Evolutionary conservation across 768 basidiomycete genomes (phyloP), one percentile per base, ranked within the genome.

Genomic region (Suillus subluteus): DNA sequence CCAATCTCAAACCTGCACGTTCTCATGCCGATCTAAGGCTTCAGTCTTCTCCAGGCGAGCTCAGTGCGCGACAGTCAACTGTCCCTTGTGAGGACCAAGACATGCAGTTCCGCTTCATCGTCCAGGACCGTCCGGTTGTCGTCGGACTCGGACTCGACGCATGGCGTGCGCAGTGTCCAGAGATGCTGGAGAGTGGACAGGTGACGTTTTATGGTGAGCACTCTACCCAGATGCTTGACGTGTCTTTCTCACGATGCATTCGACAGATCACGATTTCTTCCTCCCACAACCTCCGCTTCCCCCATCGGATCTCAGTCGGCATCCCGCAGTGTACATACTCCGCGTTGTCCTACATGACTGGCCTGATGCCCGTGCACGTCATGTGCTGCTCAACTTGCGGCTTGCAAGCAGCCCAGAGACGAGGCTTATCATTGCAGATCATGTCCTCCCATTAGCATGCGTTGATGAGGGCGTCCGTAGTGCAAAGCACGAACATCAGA

Each of bases 311-410:
- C 15, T 63, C 3, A 72, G 81, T 62, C 75, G 71, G 65, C 70
- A 84, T 62, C 81, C 89, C 66, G 84, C 89, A 0, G 86, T 92
- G 7, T 94, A 88, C 73, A 80, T 93, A 41, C 79, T 92, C 38
- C 86, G 91, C 30, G 87, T 88, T 23, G 84, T 92, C 46, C 80
- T 91, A 41, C 92, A 94, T 70, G 92, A 94, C 71, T 93, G 92
- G 91, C 88, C 91, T 1, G 89, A 93, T 68, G 79, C 79, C 1
- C 83, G 79, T 68, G 86, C 86, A 26, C 68, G 67, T 30, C 79
- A 79, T 44, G 85, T 87, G 52, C 73, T 87, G 54, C 73, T 80
- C 23, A 82, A 81, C 35, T 78, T 87, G 4, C 78, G 84, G 15
- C 77, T 77, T 41, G 78, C 79, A 6, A 78, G 79, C 12, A 62